These are phyloP conservation scores for Sphagnum contortum DNA, from an alignment of 225 moss, liverwort and hornwort genomes.

Conservation along the genomic window DNA sequence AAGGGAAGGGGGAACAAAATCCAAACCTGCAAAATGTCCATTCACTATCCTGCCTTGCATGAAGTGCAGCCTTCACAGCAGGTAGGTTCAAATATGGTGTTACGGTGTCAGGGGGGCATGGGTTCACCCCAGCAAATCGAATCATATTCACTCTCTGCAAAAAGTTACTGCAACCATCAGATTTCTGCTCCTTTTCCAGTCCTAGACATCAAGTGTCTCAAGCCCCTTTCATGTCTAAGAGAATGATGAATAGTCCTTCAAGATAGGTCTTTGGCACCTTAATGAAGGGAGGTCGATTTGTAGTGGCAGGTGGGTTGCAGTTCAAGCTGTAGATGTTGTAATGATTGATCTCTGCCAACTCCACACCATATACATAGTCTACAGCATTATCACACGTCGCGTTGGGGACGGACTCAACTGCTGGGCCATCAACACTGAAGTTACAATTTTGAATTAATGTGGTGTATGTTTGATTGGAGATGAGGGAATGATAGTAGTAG, in stretches of 20 bases:
- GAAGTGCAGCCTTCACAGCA: slow-evolving; percentile 27
- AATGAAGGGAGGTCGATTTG: neutral
- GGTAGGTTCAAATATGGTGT: slow-evolving; percentile 20
- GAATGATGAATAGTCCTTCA: no score
- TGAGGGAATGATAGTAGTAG: slow-evolving; percentile 25
- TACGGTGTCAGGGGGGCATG: slow-evolving; percentile 30
- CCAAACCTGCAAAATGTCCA: slow-evolving; percentile 31
- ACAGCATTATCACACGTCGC: slow-evolving; percentile 25
- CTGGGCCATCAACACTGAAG: slow-evolving; percentile 25
- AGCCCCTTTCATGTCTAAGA: no score
- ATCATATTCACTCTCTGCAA: slow-evolving; percentile 25
- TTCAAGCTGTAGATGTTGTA: slow-evolving; percentile 35
- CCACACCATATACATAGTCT: slow-evolving; percentile 17
- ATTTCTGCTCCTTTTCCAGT: no score
- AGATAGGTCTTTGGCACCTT: no score
- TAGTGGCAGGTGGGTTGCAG: slow-evolving; percentile 23
- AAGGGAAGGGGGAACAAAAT: no score
- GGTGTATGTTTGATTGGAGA: slow-evolving; percentile 29
- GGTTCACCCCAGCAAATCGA: slow-evolving; percentile 24
- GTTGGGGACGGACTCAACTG: slow-evolving; percentile 21
- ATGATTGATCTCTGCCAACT: slow-evolving; percentile 38
- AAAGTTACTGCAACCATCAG: neutral
- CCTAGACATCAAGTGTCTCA: no score
- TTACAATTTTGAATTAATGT: slow-evolving; percentile 30
- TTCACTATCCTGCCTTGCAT: slow-evolving; percentile 22